Conservation (phyloP, 1,139 yeast species). For the Kodamaea sp. region DNA sequence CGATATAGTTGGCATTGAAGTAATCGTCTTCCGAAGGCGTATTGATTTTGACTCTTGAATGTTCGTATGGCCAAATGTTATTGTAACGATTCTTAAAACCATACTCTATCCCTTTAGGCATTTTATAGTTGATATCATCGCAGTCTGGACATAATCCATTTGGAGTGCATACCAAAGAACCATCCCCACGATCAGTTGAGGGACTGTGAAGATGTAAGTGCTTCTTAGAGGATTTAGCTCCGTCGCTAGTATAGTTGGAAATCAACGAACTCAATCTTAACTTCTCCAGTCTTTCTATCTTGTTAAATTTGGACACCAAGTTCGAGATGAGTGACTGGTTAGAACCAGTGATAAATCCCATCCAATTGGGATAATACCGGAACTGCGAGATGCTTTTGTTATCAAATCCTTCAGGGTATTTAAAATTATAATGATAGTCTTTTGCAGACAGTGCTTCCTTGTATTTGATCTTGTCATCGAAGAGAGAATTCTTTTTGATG, state of each 20-base stretch:
- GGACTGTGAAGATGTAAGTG: conserved; percentile 11
- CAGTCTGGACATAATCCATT: conserved; percentile 46
- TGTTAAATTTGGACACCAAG: conserved; percentile 42
- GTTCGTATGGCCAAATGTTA: conserved; percentile 50
- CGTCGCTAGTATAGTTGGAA: conserved; percentile 7
- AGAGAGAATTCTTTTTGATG: conserved; percentile 20
- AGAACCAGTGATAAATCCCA: conserved; percentile 29
- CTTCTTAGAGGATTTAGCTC: conserved; percentile 1
- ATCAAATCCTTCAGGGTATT: conserved; percentile 22
- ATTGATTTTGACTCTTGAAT: conserved; percentile 40
- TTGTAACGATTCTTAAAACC: conserved; percentile 48
- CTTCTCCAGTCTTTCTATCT: conserved; percentile 53
- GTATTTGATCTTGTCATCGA: conserved; percentile 8
- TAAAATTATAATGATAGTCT: conserved; percentile 10
- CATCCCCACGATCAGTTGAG: neutral
- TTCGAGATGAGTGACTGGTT: conserved; percentile 32
- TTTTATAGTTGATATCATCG: conserved; percentile 43
- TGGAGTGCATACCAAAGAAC: conserved; percentile 38
- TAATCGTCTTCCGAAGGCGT: conserved; percentile 35
- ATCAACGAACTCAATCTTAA: conserved; percentile 39
- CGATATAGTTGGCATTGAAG: conserved; percentile 45
- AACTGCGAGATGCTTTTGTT: conserved; percentile 25
- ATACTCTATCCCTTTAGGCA: conserved; percentile 55
- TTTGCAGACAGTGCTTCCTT: neutral
- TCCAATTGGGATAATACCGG: conserved; percentile 49